Evolutionary conservation across 306 rosid genomes (phyloP), one percentile per base, ranked within the genome.

Genomic region (Mimosa bimucronata): DNA sequence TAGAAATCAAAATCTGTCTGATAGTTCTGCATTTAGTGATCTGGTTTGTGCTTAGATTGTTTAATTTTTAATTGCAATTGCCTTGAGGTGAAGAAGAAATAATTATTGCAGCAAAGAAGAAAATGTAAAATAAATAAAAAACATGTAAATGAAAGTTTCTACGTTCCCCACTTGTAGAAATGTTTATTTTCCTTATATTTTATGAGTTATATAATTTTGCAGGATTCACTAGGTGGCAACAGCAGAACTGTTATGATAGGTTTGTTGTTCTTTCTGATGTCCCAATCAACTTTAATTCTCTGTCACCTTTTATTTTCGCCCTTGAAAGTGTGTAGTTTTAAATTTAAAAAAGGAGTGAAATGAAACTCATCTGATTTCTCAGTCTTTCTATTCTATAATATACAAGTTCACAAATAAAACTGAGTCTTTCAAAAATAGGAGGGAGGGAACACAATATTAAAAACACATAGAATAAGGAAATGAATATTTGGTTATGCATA

Each of bases 241-340:
- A 96, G 99, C 90, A 88, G 94, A 88, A 96, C 99, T 83, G 97
- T 90, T 83, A 93, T 96, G 99, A 96, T 96, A 88, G 99, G 99
- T 92, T 71, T 23, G 87, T 71, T 60, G 66, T 76, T 44, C 38
- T 64, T 77, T 50, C 38, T 73, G 41, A 41, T 75, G 25, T 66
- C 26, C 48, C 55, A 19, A 68, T 28, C 31, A 74, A n/a, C 37
- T 52, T 28, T 23, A 72, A 50, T 40, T 38, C 72, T 64, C 19
- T 41, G 28, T 80, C 37, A 15, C 48, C 5, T 74, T 34, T 13
- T 45, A 4, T 62, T 21, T 73, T 70, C 31, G 34, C 46, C 50
- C 41, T 50, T 14, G 57, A 40, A 58, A 60, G 34, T 46, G 28
- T 66, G 44, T 11, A 72, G 55, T 71, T 73, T 66, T 71, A 30